A percentile compares a stretch with the other conserved stretches of the same genome.
phyloP scores from a whole-genome alignment of 1,284 basidiomycete species.

The Lentinus polychrous region DNA sequence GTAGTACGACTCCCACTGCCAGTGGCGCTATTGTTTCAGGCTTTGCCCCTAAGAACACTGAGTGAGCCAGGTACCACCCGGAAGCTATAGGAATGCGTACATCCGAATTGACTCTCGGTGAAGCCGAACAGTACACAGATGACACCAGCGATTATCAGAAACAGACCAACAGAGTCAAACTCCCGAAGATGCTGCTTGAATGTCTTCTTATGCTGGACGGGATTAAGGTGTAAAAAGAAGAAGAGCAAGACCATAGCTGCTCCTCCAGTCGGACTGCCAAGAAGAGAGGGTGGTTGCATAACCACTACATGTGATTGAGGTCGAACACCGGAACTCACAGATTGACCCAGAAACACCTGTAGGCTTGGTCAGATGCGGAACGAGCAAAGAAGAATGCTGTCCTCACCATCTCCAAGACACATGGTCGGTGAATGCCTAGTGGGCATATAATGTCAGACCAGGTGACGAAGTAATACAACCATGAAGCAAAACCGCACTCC shows the following conservation, averaged over 20 bases:
- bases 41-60: slow-evolving; percentile 19
- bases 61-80: background rate
- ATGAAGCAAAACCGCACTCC: slow-evolving; percentile 57
- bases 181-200: slow-evolving; percentile 49
- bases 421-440: slow-evolving; percentile 56
- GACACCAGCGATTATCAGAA: slow-evolving; percentile 64
- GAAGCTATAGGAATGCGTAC: slow-evolving; percentile 28
- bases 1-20: slow-evolving; percentile 49
- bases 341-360: slow-evolving; percentile 64
- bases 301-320: background rate
- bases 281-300: slow-evolving; percentile 3
- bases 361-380: background rate
- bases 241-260: slow-evolving; percentile 62
- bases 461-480: too few relatives aligned
- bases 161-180: slow-evolving; percentile 71
- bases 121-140: slow-evolving; percentile 77
- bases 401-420: slow-evolving; percentile 62
- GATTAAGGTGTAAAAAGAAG: slow-evolving; percentile 77
- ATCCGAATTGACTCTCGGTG: slow-evolving; percentile 56
- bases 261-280: slow-evolving; percentile 61
- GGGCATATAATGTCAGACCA: too few relatives aligned
- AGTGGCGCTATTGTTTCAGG: slow-evolving; percentile 63
- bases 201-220: slow-evolving; percentile 43
- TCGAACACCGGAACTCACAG: slow-evolving; percentile 32
- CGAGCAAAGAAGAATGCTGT: background rate